These are phyloP conservation scores for Ustilago esculenta DNA, from an alignment of 1,284 basidiomycete species.

Conservation along the genomic window DNA sequence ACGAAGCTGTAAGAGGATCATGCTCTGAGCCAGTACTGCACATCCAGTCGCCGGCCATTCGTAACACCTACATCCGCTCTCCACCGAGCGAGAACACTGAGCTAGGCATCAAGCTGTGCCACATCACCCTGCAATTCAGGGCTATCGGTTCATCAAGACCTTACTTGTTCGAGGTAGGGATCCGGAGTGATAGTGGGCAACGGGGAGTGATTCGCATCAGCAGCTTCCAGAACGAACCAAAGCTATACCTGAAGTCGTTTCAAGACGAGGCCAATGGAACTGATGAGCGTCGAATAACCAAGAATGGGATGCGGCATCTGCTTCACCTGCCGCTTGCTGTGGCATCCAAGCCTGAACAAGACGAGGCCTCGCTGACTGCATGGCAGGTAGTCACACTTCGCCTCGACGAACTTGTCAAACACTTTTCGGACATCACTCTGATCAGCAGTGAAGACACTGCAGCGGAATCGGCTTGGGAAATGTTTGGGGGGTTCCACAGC, in stretches of 20 bases:
- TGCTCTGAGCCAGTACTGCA: conserved; percentile 78
- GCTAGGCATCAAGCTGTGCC: conserved; percentile 77
- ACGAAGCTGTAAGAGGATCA: conserved; percentile 11
- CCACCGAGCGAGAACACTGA: conserved; percentile 20
- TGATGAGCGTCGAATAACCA: neutral
- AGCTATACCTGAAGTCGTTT: conserved; percentile 13
- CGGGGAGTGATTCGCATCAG: conserved; percentile 77
- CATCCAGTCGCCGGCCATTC: conserved; percentile 79
- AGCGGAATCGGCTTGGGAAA: neutral
- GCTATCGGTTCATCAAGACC: conserved; percentile 72
- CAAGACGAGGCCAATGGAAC: conserved; percentile 32
- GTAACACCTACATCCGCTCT: conserved; percentile 77
- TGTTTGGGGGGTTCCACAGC: conserved; percentile 17
- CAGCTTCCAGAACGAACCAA: conserved; percentile 78
- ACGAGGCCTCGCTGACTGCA: conserved; percentile 19
- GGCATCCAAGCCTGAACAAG: conserved; percentile 3
- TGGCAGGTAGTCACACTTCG: conserved; percentile 34
- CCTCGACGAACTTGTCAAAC: conserved; percentile 9
- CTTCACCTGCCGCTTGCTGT: conserved; percentile 17
- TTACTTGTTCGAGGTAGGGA: conserved; percentile 80
- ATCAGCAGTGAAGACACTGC: neutral
- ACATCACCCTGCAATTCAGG: conserved; percentile 79
- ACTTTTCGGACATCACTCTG: conserved; percentile 8
- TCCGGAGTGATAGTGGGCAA: conserved; percentile 75
- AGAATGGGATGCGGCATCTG: neutral